Percentiles rank a stretch among this genome's conserved stretches.
Conservation (phyloP, 257 asterid species). For the Penstemon newberryi region DNA sequence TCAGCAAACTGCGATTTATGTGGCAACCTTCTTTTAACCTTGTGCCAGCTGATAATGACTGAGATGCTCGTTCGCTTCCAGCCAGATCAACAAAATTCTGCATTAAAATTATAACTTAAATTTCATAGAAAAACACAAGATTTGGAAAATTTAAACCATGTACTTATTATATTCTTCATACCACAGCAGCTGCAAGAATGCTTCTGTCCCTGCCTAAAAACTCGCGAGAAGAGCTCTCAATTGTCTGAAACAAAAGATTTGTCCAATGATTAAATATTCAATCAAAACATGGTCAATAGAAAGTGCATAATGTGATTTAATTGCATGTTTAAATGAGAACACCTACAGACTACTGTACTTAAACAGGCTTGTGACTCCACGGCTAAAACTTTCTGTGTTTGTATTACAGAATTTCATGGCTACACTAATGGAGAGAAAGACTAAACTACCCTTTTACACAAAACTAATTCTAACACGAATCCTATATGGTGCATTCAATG, state of each 20-base stretch:
- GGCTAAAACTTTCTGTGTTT: too few relatives aligned
- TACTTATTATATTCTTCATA: conserved; percentile 32
- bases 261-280: background rate
- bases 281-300: too few relatives aligned
- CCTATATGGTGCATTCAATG: too few relatives aligned
- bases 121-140: conserved; percentile 12
- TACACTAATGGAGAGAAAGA: too few relatives aligned
- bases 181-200: conserved; percentile 85
- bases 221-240: conserved; percentile 85
- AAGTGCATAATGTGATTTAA: too few relatives aligned
- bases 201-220: conserved; percentile 70
- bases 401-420: too few relatives aligned
- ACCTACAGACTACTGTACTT: too few relatives aligned
- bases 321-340: background rate
- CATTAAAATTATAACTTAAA: conserved; percentile 27
- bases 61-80: conserved; percentile 98
- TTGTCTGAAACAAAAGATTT: conserved; percentile 53
- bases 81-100: conserved; percentile 95
- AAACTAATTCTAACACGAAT: too few relatives aligned
- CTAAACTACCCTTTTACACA: too few relatives aligned
- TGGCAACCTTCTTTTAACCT: conserved; percentile 97
- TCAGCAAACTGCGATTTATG: conserved; percentile 91
- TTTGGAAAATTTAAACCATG: background rate
- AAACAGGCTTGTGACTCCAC: too few relatives aligned
- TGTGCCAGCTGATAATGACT: conserved; percentile 84